Conservation (phyloP, 2,329 filamentous ascomycete genomes). For the Alternaria gaisen region DNA sequence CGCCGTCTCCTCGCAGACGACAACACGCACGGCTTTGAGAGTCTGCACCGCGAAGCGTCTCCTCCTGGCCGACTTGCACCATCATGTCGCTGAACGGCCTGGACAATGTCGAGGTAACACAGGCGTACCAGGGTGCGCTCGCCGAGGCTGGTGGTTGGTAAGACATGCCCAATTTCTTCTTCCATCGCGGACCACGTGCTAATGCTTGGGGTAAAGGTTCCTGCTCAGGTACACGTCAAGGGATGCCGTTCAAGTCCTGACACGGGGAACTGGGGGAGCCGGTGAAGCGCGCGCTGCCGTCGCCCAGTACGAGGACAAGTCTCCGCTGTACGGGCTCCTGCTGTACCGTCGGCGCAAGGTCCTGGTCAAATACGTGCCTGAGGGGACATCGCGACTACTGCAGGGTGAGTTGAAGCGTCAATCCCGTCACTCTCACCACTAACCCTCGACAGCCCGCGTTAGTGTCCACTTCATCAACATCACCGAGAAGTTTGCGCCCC, state of each 20-base stretch:
- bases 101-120: constrained; percentile 80
- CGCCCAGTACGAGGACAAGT: constrained; percentile 79
- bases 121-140: constrained; percentile 82
- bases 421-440: background rate
- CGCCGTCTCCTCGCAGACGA: constrained; percentile 12
- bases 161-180: constrained; percentile 49
- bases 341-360: constrained; percentile 90
- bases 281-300: constrained; percentile 83
- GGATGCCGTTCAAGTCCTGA: constrained; percentile 84
- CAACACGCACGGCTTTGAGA: constrained; percentile 20
- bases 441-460: constrained; percentile 73
- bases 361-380: constrained; percentile 89
- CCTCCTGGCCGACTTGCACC: constrained; percentile 14
- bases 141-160: constrained; percentile 95
- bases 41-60: constrained; percentile 19
- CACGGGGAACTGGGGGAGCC: constrained; percentile 80
- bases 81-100: constrained; percentile 95
- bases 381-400: constrained; percentile 86
- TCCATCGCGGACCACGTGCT: constrained; percentile 29
- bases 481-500: constrained; percentile 76
- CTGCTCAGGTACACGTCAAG: constrained; percentile 89
- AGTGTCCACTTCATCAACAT: constrained; percentile 73
- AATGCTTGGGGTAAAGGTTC: constrained; percentile 70
- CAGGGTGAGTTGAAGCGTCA: constrained; percentile 71
- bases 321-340: constrained; percentile 90